Evolutionary conservation across 345 rosid genomes (phyloP).

Genomic region (Streptanthus diversifolius): DNA sequence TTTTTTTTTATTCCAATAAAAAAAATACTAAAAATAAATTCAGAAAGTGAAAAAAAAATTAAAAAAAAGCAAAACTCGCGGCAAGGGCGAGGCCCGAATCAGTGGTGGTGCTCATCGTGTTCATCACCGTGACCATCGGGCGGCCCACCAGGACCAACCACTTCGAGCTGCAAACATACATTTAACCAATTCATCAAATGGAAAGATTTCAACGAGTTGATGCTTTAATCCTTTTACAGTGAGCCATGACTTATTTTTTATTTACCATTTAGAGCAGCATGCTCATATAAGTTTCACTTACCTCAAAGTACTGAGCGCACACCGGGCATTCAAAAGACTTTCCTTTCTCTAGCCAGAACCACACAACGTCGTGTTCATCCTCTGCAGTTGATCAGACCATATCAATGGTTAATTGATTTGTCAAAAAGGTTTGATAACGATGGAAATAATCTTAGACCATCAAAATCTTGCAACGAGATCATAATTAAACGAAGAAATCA

Average conservation of each 20-base stretch:
- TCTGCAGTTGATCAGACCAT: slow-evolving; percentile 40
- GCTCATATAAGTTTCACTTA: slow-evolving; percentile 25
- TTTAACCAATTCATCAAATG: neutral
- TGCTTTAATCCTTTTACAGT: neutral
- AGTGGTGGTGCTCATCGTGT: slow-evolving; percentile 47
- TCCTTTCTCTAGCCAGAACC: slow-evolving; percentile 98
- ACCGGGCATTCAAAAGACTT: slow-evolving; percentile 80
- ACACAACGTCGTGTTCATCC: slow-evolving; percentile 93
- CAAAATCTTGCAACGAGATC: neutral
- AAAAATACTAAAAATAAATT: neutral
- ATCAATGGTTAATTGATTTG: neutral
- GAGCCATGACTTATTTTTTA: neutral
- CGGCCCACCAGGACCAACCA: slow-evolving; percentile 87
- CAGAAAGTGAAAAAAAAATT: neutral
- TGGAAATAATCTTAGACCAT: neutral
- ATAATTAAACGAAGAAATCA: neutral
- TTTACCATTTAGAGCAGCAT: neutral
- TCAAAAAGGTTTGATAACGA: neutral
- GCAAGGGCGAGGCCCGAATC: slow-evolving; percentile 27
- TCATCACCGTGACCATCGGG: slow-evolving; percentile 76
- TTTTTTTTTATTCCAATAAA: slow-evolving; percentile 6
- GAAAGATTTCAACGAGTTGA: neutral
- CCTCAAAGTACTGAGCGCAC: slow-evolving; percentile 83
- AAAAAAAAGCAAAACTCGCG: slow-evolving; percentile 19
- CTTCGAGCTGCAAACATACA: slow-evolving; percentile 57